Evolutionary conservation across 495 filamentous ascomycete genomes (phyloP), one percentile per base, ranked within the genome.

Genomic region (Xylaria sp.): DNA sequence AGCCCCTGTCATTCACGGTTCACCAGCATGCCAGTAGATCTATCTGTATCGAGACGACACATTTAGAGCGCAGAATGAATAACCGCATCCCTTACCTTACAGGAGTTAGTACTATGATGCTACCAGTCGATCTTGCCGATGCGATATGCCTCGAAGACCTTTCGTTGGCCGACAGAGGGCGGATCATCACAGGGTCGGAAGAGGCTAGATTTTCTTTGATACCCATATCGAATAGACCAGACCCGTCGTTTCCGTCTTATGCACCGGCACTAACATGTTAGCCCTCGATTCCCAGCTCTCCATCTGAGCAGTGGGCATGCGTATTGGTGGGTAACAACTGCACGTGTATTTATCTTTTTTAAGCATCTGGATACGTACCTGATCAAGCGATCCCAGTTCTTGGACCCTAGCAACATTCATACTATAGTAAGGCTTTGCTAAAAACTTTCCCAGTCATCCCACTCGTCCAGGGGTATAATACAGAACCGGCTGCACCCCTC

Each of bases 401-500:
- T n/a, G 37, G 40, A 33, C 29, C 41, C 44, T 24, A 40, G 62
- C 4, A 63, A 46, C 21, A n/a, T 43, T 43, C 41, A 3, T 26
- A 29, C 33, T 9, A 17, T 59, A 62, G 59, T 43, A 64, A 64
- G 61, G 61, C 41, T 46, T 64, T 59, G 57, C 41, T 64, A 41
- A 46, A 52, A 66, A 52, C 44, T 26, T 35, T 53, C 33, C 33
- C 35, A 55, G 31, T 11, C 21, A 24, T 41, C 48, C 33, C 61
- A 65, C 21, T 48, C 44, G 5, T n/a, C 24, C 63, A 53, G 63
- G 63, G 44, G 41, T 66, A 66, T 66, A 66, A 66, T 67, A 67
- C 48, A n/a, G 4, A 55, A 50, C 64, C 2, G 26, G n/a, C 64
- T 41, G 46, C 64, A 55, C 64, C 64, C 64, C 46, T 55, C 64